Base-by-base conservation (phyloP, 352 stramenopile genomes). In the Phytophthora hibernalis region DNA sequence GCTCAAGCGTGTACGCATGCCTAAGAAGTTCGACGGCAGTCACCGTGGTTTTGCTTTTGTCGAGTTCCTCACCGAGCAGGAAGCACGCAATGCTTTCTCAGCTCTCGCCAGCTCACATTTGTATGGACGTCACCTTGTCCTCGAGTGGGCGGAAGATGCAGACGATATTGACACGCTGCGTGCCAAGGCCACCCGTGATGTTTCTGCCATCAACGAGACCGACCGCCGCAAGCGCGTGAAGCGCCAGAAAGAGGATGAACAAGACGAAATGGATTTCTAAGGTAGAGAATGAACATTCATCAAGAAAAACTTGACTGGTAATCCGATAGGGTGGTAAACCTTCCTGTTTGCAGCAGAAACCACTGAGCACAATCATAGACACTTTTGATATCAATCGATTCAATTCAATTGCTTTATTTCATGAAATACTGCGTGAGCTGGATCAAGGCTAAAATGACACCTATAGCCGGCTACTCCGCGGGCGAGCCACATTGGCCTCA, bases 21-120 rank as follows among this genome's bases (percentile, higher is more conserved):
- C 98, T 24, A 99, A 99, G 79, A 99, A 99, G 73, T 99, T 99
- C 68, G 97, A 99, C 79, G 97, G 97, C 48, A 87, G 82, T 51
- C 95, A 99, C 78, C 97, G 98, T 58, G 98, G 87, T 50, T 99
- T 99, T 76, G 98, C 96, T 16, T 99, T 99, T 72, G 94, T 99
- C 45, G 97, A 99, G 65, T 99, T 99, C 65, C 62, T 98, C 22
- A 98, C 97, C 1, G 83, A 93, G 44, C 95, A 99, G 70, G 98
- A 99, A 76, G 97, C 97, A 5, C 70, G 89, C 61, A 91, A 85
- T 49, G 97, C 97, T 18, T 97, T 98, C 72, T 87, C 80, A 20
- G 82, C 95, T 52, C 86, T 99, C 20, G 89, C 87, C 8, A 93
- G 87, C 61, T 99, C 98, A 20, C 98, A 99, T 81, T 86, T 99